These are phyloP conservation scores for Eucalyptus sp. DNA, from an alignment of 345 rosid species.

Conservation along the genomic window DNA sequence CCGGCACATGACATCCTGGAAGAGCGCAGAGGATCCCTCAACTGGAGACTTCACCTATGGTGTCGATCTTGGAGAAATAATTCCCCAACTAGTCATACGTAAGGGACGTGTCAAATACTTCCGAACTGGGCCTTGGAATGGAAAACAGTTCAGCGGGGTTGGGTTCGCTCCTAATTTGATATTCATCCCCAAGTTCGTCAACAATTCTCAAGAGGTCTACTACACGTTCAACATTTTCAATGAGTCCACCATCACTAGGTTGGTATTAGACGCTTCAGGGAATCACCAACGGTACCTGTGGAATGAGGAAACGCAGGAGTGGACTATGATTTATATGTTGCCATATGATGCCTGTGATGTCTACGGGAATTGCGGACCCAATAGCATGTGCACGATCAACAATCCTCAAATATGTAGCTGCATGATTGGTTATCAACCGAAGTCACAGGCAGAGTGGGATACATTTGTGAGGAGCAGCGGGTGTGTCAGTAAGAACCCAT, in stretches of 20 bases:
- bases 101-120: neutral
- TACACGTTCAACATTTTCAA: too few relatives aligned
- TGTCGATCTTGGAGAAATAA: neutral
- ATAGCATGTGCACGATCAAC: neutral
- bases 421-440: slow-evolving; percentile 8
- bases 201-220: neutral
- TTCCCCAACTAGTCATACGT: neutral
- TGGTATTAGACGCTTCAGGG: neutral
- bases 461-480: slow-evolving; percentile 1
- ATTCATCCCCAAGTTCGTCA: neutral
- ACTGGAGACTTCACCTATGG: neutral
- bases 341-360: neutral
- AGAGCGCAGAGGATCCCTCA: neutral
- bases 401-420: slow-evolving; percentile 3
- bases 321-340: neutral
- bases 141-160: neutral
- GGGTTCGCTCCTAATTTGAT: too few relatives aligned
- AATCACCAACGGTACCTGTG: neutral
- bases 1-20: neutral
- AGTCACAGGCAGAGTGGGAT: neutral
- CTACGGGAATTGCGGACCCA: neutral
- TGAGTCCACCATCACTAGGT: neutral
- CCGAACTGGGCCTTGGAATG: neutral
- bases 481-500: slow-evolving; percentile 2
- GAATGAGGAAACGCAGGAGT: neutral